Evolutionary conservation across 495 filamentous ascomycete genomes (phyloP).

Genomic region (Hypoxylon fuscum): DNA sequence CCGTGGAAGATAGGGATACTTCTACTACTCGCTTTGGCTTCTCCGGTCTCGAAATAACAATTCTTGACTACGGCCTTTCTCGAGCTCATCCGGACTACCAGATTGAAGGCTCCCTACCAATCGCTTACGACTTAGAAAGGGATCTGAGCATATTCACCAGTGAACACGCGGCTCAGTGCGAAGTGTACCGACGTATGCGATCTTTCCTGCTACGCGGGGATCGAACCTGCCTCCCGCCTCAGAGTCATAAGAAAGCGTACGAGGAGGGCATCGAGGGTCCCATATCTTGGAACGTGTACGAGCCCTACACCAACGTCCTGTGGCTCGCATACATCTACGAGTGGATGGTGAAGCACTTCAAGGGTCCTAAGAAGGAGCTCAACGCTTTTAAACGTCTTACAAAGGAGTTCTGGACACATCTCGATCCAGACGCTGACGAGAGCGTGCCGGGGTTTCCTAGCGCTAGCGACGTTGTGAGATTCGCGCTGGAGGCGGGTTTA

Average conservation of each 20-base stretch:
- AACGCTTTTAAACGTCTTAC: constrained; percentile 48
- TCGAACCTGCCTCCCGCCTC: constrained; percentile 42
- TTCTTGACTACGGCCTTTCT: constrained; percentile 92
- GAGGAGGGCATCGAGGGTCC: constrained; percentile 44
- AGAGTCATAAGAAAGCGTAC: constrained; percentile 49
- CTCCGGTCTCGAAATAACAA: constrained; percentile 77
- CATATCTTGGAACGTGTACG: constrained; percentile 50
- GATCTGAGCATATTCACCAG: constrained; percentile 62
- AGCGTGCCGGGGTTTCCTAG: constrained; percentile 50
- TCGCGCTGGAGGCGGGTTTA: constrained; percentile 57
- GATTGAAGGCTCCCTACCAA: constrained; percentile 31
- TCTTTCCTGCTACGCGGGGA: constrained; percentile 54
- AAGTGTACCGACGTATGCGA: constrained; percentile 62
- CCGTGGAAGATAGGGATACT: constrained; percentile 49
- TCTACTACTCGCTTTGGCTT: constrained; percentile 64
- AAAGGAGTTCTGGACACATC: constrained; percentile 51
- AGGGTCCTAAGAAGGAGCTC: constrained; percentile 46
- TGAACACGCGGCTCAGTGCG: constrained; percentile 57
- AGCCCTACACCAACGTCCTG: constrained; percentile 63
- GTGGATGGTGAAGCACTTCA: constrained; percentile 50
- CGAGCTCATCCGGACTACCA: constrained; percentile 58
- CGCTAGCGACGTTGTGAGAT: constrained; percentile 54
- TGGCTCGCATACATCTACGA: constrained; percentile 63
- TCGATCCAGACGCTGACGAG: constrained; percentile 52
- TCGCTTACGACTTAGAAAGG: constrained; percentile 61